phyloP scores from a whole-genome alignment of 768 basidiomycete species.

The Kwoniella sp. region DNA sequence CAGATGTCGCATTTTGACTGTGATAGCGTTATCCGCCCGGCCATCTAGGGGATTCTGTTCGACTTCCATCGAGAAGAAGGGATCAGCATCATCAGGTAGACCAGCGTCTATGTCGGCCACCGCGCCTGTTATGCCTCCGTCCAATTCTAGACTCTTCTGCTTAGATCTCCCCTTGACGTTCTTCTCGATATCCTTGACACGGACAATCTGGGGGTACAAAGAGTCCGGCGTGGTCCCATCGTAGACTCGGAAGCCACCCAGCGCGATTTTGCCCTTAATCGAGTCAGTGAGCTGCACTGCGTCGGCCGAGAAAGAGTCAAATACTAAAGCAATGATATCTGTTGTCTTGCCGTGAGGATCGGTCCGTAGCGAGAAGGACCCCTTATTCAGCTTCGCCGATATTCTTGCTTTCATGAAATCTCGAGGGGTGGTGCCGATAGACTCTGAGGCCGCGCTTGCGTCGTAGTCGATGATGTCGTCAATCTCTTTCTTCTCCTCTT shows the following conservation, averaged over 20 bases:
- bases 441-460: constrained; percentile 71
- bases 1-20: constrained; percentile 88
- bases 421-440: constrained; percentile 68
- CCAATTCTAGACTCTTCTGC: constrained; percentile 38
- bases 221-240: constrained; percentile 84
- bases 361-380: constrained; percentile 78
- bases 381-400: constrained; percentile 76
- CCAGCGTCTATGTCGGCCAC: constrained; percentile 36
- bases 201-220: constrained; percentile 86
- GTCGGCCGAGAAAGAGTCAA: constrained; percentile 81
- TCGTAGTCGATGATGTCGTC: constrained; percentile 91
- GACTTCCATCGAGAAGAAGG: constrained; percentile 87
- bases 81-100: constrained; percentile 57
- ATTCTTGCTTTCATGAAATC: constrained; percentile 80
- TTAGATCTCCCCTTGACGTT: constrained; percentile 17
- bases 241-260: constrained; percentile 82
- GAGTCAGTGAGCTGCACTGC: constrained; percentile 83
- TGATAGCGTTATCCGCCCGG: constrained; percentile 85
- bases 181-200: constrained; percentile 65
- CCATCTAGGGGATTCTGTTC: constrained; percentile 90
- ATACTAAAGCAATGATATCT: constrained; percentile 83
- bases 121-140: constrained; percentile 32
- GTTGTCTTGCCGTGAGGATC: constrained; percentile 66
- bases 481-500: constrained; percentile 84
- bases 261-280: constrained; percentile 78